phyloP scores from a whole-genome alignment of 2,329 filamentous ascomycete species.

The Trichoderma simmonsii region DNA sequence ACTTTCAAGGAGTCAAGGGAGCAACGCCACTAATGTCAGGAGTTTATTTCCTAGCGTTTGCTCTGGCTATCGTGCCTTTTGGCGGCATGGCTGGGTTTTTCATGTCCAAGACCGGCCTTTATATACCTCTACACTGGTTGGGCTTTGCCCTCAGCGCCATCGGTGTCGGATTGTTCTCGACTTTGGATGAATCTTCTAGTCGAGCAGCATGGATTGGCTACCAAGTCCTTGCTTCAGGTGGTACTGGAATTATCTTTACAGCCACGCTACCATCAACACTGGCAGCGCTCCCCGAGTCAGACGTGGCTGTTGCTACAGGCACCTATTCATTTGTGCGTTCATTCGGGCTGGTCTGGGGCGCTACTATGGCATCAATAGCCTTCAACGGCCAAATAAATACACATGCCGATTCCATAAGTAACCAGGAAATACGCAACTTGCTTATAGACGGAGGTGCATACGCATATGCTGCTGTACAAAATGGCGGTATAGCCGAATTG shows the following conservation, averaged over 20 bases:
- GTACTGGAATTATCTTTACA: constrained; percentile 41
- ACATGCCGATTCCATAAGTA: constrained; percentile 14
- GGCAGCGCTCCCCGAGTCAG: constrained; percentile 37
- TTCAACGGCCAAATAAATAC: constrained; percentile 29
- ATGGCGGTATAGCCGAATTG: constrained; percentile 34
- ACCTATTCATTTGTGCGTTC: constrained; percentile 45
- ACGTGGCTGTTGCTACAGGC: constrained; percentile 37
- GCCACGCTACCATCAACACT: constrained; percentile 43
- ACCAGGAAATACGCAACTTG: constrained; percentile 4
- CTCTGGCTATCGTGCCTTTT: constrained; percentile 30
- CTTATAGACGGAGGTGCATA: constrained; percentile 28
- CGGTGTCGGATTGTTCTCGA: constrained; percentile 40
- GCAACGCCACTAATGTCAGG: constrained; percentile 32
- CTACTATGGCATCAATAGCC: constrained; percentile 42
- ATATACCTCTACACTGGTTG: constrained; percentile 32
- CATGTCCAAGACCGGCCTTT: constrained; percentile 32
- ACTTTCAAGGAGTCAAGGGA: constrained; percentile 44
- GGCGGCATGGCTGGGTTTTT: constrained; percentile 27
- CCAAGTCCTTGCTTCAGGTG: constrained; percentile 39
- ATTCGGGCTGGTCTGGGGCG: constrained; percentile 46
- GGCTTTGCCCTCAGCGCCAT: constrained; percentile 36
- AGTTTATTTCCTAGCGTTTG: constrained; percentile 32
- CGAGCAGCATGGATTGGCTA: constrained; percentile 41
- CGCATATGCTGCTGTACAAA: constrained; percentile 32
- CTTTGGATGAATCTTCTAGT: constrained; percentile 38